Evolutionary conservation across 2,329 filamentous ascomycete genomes (phyloP), one percentile per base, ranked within the genome.

Genomic region (Penicillium fuscoglaucum): DNA sequence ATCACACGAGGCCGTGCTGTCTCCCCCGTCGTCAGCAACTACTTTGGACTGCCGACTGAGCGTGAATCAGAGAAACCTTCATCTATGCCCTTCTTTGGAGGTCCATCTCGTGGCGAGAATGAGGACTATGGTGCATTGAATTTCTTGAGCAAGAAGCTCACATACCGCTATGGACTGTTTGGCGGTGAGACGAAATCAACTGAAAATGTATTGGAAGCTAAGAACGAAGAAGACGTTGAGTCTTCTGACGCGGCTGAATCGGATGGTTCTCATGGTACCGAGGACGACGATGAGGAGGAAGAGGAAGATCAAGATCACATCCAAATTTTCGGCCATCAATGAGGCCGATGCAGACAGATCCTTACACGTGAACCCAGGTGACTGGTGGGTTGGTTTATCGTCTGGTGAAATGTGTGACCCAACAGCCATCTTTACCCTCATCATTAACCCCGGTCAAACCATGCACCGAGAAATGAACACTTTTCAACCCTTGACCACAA

Each of bases 111-210:
- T 47, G 61, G 58, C 52, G 62, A 63, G 19, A 45, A 61, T 48
- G 61, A 69, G n/a, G 82, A 84, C 17, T 82, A 82, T 0, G 81
- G 83, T 19, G 84, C 66, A 19, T 85, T 55, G 82, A 87, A 57
- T 67, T 87, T 31, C 81, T 82, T 31, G 83, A 80, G 80, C 46
- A 75, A 79, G 13, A 80, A 78, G 69, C 76, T 80, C 24, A 70
- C 71, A 45, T 72, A 73, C 52, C 70, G 68, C 54, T 75, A 75
- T 64, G 65, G 72, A 7, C 70, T 76, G 33, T 70, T 76, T 49
- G 63, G 70, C 7, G 67, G 68, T 24, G 69, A 70, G 33, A 62
- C 65, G 4, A 63, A 69, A 39, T 61, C 65, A n/a, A 58, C 57
- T 4, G 68, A 73, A 55, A 61, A 60, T 7, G 40, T 57, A 10